phyloP scores from a whole-genome alignment of 2,329 filamentous ascomycete genomes.

The Xylaria digitata region DNA sequence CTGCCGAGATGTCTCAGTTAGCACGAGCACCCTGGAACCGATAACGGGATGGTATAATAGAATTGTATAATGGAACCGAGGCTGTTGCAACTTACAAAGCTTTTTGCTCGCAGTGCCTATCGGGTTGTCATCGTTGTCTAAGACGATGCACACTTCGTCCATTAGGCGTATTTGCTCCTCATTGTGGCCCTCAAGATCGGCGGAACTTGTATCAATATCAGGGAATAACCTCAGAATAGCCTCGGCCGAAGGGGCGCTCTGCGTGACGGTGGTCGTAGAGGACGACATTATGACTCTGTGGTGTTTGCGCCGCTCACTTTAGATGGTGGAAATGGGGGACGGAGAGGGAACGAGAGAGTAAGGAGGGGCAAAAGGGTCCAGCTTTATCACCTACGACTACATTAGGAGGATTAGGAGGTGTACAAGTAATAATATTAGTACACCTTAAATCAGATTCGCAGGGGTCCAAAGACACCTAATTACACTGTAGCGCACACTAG shows the following conservation, averaged over 20 bases:
- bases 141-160: constrained; percentile 98
- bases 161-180: constrained; percentile 97
- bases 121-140: constrained; percentile 89
- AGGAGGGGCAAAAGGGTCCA: constrained; percentile 30
- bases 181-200: constrained; percentile 89
- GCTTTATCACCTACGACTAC: constrained; percentile 24
- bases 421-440: not conserved
- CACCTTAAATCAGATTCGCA: constrained; percentile 5
- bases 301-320: constrained; percentile 18
- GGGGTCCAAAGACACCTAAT: constrained; percentile 11
- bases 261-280: constrained; percentile 59
- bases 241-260: constrained; percentile 76
- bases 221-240: constrained; percentile 90
- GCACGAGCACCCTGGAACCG: not conserved
- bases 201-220: constrained; percentile 77
- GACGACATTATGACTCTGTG: constrained; percentile 41
- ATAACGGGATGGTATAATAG: too few relatives aligned
- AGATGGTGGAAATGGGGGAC: constrained; percentile 22
- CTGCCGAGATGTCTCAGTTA: constrained; percentile 58
- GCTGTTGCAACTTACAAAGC: constrained; percentile 72
- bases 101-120: constrained; percentile 99
- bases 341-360: constrained; percentile 10
- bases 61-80: not conserved
- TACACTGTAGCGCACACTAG: not conserved
- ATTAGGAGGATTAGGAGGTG: too few relatives aligned